Base-by-base conservation (phyloP, 2,329 filamentous ascomycete species). In the Exophiala oligosperma region DNA sequence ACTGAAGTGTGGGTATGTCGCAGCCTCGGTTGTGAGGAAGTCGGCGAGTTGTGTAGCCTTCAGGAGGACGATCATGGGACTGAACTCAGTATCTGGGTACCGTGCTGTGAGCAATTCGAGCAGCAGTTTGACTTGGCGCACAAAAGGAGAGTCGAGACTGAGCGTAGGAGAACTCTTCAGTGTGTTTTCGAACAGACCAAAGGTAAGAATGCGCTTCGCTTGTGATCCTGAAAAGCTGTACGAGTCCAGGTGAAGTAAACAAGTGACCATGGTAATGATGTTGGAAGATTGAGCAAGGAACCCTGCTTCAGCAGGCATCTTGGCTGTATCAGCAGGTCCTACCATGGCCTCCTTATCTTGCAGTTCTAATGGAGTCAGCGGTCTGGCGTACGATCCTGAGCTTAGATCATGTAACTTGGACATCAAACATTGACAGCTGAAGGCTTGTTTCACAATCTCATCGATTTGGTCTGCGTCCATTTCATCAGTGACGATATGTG, bases 381-480 rank as follows among this genome's bases (percentile, higher is more conserved):
- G 29, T 40, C 23, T 24, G 47, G 32, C 17, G 54, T 47, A 43
- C 40, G 52, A n/a, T 37, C 52, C 60, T 21, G 55, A n/a, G 43
- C 61, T 52, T 12, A 62, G 52, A 32, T 44, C 46, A 35, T 62
- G 56, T 28, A 53, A 54, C 32, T 53, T 52, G 17, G 37, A 28
- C 41, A 57, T 43, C n/a, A 57, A 11, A 38, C 29, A 41, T n/a
- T 41, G 32, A 43, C 57, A 59, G 52, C 55, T 59, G 46, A 53
- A 46, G 46, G 49, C 49, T 40, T 53, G 49, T 29, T n/a, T 37
- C 11, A 50, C 44, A 7, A 54, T 43, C 6, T 26, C 2, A 37
- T 35, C 35, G 46, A 59, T 38, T 37, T 52, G 14, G 12, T 12
- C 24, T 40, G 47, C 28, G 40, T 54, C 56, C 35, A 49, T 46